Base-by-base conservation (phyloP, 129 eudicot genomes). In the Pulicaria dysenterica region DNA sequence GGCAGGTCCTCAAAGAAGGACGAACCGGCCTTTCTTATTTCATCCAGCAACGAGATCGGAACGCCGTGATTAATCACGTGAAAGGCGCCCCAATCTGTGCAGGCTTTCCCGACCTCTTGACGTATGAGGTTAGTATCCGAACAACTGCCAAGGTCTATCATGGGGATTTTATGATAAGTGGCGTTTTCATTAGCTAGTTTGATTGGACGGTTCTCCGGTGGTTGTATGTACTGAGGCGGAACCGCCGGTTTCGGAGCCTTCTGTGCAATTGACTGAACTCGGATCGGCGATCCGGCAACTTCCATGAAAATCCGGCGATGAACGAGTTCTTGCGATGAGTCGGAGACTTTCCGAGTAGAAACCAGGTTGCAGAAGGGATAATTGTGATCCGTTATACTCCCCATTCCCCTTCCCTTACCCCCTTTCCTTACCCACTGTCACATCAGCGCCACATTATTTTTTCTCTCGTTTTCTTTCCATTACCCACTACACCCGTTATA, bases 161-260 rank as follows among this genome's bases (percentile, higher is more conserved):
- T 31, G 6, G 96, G 98, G 69, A 85, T 67, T 11, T 73, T 45
- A 57, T 58, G 57, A 41, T 74, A 6, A 8, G 36, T 50, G 6
- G 74, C 11, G 50, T 61, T 24, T 11, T 43, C 31, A 48, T 42
- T 47, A 44, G 8, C 4, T 77, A 13, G 48, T 37, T 47, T 51
- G 78, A 1, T 62, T 62, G 82, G 90, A 44, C 96, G 87, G 69
- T 78, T 74, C 43, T 83, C 75, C 7, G 85, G 88, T 40, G 96
- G 96, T 79, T 93, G 98, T 72, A 93, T 82, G 79, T 93, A 93
- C 69, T 85, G 87, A 11, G 86, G 84, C 37, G 98, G 98, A 19
- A 93, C 88, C 15, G 10, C 73, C 57, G 17, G 10, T 58, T 70
- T 50, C 39, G n/a, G 24, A 15, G 78, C 71, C 6, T 74, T 77